Conservation (phyloP, 257 asterid genomes). For the Solanum lignicaule region DNA sequence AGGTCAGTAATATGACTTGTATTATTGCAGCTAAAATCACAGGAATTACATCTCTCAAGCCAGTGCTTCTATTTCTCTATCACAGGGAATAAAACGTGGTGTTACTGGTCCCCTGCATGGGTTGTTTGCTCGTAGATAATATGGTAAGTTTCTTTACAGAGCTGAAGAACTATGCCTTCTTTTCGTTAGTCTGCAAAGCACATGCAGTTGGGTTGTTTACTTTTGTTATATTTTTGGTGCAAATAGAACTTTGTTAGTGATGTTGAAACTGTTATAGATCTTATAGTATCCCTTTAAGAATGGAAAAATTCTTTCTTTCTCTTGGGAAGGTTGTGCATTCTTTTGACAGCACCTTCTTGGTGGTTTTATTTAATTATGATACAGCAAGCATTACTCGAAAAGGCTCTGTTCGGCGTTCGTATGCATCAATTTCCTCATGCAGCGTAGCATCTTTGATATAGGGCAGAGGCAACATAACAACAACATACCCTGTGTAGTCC, state of each 20-base stretch:
- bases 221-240: not conserved
- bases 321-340: not conserved
- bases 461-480: not conserved
- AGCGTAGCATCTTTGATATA: not conserved
- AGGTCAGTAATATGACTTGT: conserved; percentile 32
- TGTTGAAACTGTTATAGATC: not conserved
- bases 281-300: not conserved
- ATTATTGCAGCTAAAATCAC: not conserved
- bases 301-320: not conserved
- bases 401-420: conserved; percentile 24
- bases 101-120: conserved; percentile 1
- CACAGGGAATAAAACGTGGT: not conserved
- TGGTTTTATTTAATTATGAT: not conserved
- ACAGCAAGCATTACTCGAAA: not conserved
- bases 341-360: not conserved
- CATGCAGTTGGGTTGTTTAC: not conserved
- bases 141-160: not conserved
- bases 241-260: not conserved
- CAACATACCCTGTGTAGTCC: not conserved
- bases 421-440: not conserved
- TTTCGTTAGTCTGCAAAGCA: not conserved
- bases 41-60: not conserved
- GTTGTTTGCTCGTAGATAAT: conserved; percentile 3
- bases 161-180: not conserved
- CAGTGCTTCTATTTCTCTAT: not conserved